Percentiles rank a stretch among this genome's conserved stretches.
These are phyloP conservation scores for Endocarpon pusillum DNA, from an alignment of 495 filamentous ascomycete genomes.

Conservation along the genomic window DNA sequence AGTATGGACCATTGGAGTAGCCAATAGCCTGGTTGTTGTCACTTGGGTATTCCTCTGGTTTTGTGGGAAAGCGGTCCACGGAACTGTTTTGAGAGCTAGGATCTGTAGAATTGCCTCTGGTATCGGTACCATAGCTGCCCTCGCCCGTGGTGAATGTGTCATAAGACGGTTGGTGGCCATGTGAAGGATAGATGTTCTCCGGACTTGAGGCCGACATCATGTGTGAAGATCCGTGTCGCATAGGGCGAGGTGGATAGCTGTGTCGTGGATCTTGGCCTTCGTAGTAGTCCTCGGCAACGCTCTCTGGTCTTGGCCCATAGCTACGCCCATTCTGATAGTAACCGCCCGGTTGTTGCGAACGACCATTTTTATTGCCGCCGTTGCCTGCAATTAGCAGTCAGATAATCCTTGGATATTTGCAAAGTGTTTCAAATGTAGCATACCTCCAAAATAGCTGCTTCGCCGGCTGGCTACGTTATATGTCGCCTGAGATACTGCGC, in stretches of 20 bases:
- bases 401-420: no score
- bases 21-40: no score
- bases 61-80: slow-evolving; percentile 49
- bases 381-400: no score
- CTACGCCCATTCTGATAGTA: slow-evolving; percentile 24
- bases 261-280: slow-evolving; percentile 21
- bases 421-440: no score
- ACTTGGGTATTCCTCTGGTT: no score
- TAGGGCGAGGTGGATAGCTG: slow-evolving; percentile 17
- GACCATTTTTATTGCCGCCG: neutral
- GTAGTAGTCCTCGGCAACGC: slow-evolving; percentile 31
- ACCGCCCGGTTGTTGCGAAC: neutral
- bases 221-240: slow-evolving; percentile 29
- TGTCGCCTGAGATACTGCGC: neutral
- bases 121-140: slow-evolving; percentile 48
- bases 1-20: no score
- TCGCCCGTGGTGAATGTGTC: slow-evolving; percentile 47
- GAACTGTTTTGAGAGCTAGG: slow-evolving; percentile 86
- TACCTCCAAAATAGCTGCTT: slow-evolving; percentile 49
- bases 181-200: slow-evolving; percentile 16
- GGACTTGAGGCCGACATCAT: slow-evolving; percentile 20
- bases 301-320: slow-evolving; percentile 30
- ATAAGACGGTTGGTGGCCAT: slow-evolving; percentile 56
- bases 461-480: slow-evolving; percentile 34
- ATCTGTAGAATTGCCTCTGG: slow-evolving; percentile 66